Evolutionary conservation across 805 yeast genomes (phyloP), one percentile per base, ranked within the genome.

Genomic region (Zygoascus biomembranicola): DNA sequence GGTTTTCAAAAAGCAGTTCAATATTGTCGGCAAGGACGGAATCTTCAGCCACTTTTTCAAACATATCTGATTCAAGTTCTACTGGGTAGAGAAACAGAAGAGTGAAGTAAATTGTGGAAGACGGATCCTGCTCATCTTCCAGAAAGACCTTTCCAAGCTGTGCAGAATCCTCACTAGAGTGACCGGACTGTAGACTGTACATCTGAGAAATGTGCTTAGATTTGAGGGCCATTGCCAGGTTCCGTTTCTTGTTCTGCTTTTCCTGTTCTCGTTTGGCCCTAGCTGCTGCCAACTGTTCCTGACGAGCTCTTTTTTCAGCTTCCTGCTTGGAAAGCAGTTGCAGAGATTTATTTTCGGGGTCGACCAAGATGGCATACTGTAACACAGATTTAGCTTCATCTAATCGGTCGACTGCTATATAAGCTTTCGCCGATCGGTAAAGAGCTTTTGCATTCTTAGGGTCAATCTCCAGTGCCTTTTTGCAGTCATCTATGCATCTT

Each of bases 401-500:
- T 51, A 73, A 76, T 59, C 79, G 79, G 28, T 79, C 85, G 5
- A 94, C 74, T 0, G 79, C 77, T 52, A 81, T 73, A 58, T 87
- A 87, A 0, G 98, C 96, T 64, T 78, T 85, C 0, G 88, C 92
- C 49, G 95, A 82, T 60, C 98, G 76, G 68, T 74, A 94, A 63
- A 86, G 80, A 0, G 98, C 97, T 70, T 94, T 94, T 48, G 84
- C 73, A 63, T 85, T 88, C 55, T 73, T 75, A 1, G 87, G 85
- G 61, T 88, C 88, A 2, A 78, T 62, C 49, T 71, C 65, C 57
- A 94, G 70, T 5, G 88, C 89, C 49, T 75, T 77, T 59, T 83
- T 83, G 66, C 96, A 87, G 67, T 92, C 97, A 58, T 85, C 86
- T 58, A 94, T 84, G 64, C 96, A 87, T 52, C 81, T 74, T 70